A percentile compares a stretch with the other conserved stretches of the same genome.
Evolutionary conservation across 768 basidiomycete genomes (phyloP).

Genomic region (Symmetrospora coprosmae): DNA sequence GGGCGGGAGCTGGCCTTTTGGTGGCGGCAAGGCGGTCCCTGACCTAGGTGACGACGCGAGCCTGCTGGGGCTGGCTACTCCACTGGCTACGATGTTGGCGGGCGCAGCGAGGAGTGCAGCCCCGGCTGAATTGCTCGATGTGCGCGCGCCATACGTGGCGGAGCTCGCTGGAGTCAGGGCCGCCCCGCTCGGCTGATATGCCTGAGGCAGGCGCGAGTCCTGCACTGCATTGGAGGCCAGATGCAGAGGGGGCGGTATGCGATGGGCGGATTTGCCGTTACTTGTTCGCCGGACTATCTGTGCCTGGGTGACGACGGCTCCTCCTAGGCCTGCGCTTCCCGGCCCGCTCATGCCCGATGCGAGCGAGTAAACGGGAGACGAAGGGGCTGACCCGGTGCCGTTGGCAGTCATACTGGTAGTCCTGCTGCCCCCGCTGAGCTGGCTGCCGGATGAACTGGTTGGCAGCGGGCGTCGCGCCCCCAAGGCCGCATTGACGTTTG

Average conservation of each 20-base stretch:
- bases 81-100: too few species aligned
- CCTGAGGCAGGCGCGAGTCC: constrained; percentile 6
- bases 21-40: neutral
- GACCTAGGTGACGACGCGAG: too few species aligned
- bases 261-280: constrained; percentile 10
- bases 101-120: neutral
- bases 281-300: neutral
- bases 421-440: neutral
- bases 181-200: neutral
- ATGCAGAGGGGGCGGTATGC: constrained; percentile 11
- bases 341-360: too few species aligned
- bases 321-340: neutral
- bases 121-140: constrained; percentile 6
- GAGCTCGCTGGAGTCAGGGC: neutral
- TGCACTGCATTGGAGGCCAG: neutral
- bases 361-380: constrained; percentile 5
- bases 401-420: neutral
- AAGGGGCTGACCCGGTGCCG: neutral
- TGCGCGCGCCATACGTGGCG: constrained; percentile 16
- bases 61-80: too few species aligned
- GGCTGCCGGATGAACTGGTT: neutral
- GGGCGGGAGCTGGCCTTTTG: neutral
- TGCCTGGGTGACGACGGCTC: constrained; percentile 11
- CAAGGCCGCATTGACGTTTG: neutral
- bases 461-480: neutral